Percentiles rank a stretch among this genome's conserved stretches.
Conservation (phyloP, 106 monocot genomes). For the Dendrobium huoshanense region DNA sequence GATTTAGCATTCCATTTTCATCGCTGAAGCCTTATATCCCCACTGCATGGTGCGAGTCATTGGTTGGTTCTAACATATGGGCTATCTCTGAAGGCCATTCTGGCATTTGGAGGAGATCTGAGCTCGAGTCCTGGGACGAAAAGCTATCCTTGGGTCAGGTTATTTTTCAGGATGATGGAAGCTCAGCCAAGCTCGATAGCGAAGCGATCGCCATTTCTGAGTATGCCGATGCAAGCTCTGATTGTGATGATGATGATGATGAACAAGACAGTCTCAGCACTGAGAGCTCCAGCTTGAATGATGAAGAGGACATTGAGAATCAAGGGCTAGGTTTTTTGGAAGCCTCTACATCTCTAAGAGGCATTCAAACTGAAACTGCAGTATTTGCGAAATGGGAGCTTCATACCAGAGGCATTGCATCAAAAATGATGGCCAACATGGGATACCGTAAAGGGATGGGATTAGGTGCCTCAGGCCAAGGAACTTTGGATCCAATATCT, state of each 20-base stretch:
- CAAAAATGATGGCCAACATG: slow-evolving; percentile 98
- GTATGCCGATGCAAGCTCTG: slow-evolving; percentile 56
- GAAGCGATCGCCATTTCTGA: slow-evolving; percentile 54
- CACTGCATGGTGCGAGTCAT: slow-evolving; percentile 64
- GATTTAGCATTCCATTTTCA: slow-evolving; percentile 45
- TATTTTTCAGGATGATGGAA: slow-evolving; percentile 68
- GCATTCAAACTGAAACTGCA: slow-evolving; percentile 76
- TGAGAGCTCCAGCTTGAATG: slow-evolving; percentile 22
- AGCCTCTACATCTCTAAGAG: slow-evolving; percentile 39
- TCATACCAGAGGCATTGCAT: slow-evolving; percentile 90
- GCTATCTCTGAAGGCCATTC: slow-evolving; percentile 35
- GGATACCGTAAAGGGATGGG: slow-evolving; percentile 92
- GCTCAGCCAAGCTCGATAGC: slow-evolving; percentile 39
- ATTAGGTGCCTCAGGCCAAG: slow-evolving; percentile 79
- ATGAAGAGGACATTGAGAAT: slow-evolving; percentile 33
- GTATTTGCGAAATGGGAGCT: slow-evolving; percentile 94
- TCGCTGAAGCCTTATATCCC: slow-evolving; percentile 67
- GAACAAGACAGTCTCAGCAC: slow-evolving; percentile 20
- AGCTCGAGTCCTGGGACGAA: slow-evolving; percentile 82
- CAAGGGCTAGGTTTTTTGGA: slow-evolving; percentile 68
- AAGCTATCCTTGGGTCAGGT: slow-evolving; percentile 52
- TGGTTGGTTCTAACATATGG: slow-evolving; percentile 69
- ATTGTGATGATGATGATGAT: slow-evolving; percentile 39
- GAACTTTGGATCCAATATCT: slow-evolving; percentile 62
- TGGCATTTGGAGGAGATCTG: slow-evolving; percentile 77